Percentiles rank a stretch among this genome's conserved stretches.
Conservation (phyloP, 768 basidiomycete genomes). For the Termitomyces sp. region DNA sequence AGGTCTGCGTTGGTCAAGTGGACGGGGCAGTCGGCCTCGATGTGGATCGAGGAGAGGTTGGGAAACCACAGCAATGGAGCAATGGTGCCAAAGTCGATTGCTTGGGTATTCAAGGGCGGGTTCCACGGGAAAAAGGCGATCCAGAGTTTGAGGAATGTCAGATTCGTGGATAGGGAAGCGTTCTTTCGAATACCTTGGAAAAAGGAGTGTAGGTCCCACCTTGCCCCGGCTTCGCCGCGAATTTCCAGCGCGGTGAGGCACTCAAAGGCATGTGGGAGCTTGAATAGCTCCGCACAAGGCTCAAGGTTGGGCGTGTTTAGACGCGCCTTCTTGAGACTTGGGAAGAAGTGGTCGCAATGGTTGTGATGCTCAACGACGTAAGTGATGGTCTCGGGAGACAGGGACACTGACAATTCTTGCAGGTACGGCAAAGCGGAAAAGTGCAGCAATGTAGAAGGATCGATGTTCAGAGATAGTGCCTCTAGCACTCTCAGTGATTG, state of each 20-base stretch:
- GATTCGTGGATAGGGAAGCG: neutral
- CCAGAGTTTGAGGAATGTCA: neutral
- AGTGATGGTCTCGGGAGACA: neutral
- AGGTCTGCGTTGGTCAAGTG: conserved; percentile 3
- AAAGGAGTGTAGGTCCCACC: neutral
- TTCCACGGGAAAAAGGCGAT: conserved; percentile 1
- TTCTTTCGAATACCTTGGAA: neutral
- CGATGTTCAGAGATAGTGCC: conserved; percentile 3
- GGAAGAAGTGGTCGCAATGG: neutral
- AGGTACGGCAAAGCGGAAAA: conserved; percentile 1
- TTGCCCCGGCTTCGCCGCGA: neutral
- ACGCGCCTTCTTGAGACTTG: neutral
- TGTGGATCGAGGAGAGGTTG: neutral
- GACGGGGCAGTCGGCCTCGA: conserved; percentile 1
- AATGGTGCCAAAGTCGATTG: neutral
- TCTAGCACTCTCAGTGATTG: conserved; percentile 1
- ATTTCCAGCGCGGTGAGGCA: neutral
- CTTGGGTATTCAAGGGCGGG: neutral
- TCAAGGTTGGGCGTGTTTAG: conserved; percentile 1
- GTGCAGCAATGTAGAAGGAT: neutral
- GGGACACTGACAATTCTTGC: neutral
- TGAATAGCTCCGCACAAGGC: neutral
- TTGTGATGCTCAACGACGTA: neutral
- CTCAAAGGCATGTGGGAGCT: conserved; percentile 1
- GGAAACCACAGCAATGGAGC: neutral